These are phyloP conservation scores for Dichomitus squalens DNA, from an alignment of 1,284 basidiomycete genomes.

Conservation along the genomic window DNA sequence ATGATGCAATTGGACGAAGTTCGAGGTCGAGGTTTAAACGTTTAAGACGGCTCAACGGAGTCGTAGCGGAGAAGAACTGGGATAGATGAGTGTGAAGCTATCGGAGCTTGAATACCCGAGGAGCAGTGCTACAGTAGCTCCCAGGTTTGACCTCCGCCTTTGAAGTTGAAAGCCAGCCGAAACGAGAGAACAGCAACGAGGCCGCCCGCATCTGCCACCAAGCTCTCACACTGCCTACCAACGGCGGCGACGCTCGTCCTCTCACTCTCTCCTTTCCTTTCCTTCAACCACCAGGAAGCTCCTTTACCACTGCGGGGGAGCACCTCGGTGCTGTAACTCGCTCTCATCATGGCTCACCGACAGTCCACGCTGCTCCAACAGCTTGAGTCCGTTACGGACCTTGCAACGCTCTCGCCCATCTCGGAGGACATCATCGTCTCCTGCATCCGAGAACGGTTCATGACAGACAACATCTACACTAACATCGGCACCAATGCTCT, in stretches of 20 bases:
- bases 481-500: slow-evolving; percentile 69
- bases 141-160: too few relatives aligned
- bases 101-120: too few relatives aligned
- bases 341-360: slow-evolving; percentile 30
- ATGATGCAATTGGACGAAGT: too few relatives aligned
- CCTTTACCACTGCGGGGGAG: slow-evolving; percentile 13
- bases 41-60: too few relatives aligned
- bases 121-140: too few relatives aligned
- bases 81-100: too few relatives aligned
- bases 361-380: slow-evolving; percentile 52
- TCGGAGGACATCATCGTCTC: slow-evolving; percentile 82
- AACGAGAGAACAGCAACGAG: not conserved
- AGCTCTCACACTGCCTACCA: slow-evolving; percentile 26
- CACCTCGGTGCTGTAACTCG: slow-evolving; percentile 23
- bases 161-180: too few relatives aligned
- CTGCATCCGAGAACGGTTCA: slow-evolving; percentile 85
- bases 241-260: slow-evolving; percentile 21
- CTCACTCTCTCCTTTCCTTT: slow-evolving; percentile 21
- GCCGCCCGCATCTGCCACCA: not conserved
- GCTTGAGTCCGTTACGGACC: slow-evolving; percentile 69
- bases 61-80: too few relatives aligned
- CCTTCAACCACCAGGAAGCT: slow-evolving; percentile 21
- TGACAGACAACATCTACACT: slow-evolving; percentile 84
- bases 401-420: slow-evolving; percentile 58
- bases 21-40: too few relatives aligned